Conservation (phyloP, 257 asterid species). For the Petrea volubilis region DNA sequence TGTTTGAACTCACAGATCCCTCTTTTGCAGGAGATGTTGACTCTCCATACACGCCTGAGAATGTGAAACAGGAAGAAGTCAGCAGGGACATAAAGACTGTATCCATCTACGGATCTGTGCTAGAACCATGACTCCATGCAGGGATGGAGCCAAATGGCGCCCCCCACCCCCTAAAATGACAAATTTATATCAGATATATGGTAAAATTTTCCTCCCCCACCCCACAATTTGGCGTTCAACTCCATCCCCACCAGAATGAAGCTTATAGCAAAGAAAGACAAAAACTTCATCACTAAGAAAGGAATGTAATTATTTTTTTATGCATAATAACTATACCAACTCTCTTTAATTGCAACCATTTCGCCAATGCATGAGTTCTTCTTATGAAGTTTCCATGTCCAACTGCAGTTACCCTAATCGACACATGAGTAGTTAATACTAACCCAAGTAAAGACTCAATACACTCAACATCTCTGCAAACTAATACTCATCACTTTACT, state of each 20-base stretch:
- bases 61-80: constrained; percentile 11
- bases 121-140: background rate
- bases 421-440: background rate
- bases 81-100: constrained; percentile 16
- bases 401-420: constrained; percentile 11
- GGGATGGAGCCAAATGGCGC: too few species aligned
- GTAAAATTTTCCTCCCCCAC: background rate
- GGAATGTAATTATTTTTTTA: too few species aligned
- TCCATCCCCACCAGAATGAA: background rate
- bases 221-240: too few species aligned
- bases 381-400: background rate
- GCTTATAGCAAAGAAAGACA: background rate
- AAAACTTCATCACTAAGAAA: too few species aligned
- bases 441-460: constrained; percentile 3
- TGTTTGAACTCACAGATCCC: constrained; percentile 41
- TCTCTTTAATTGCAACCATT: too few species aligned
- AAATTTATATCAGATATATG: background rate
- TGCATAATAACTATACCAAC: too few species aligned
- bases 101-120: background rate
- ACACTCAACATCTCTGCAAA: background rate
- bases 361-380: background rate
- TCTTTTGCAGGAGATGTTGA: constrained; percentile 39
- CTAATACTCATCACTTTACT: background rate
- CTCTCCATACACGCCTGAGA: constrained; percentile 31
- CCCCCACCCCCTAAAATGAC: too few species aligned